Base-by-base conservation (phyloP, 140 eudicot species). In the Cichorium intybus region DNA sequence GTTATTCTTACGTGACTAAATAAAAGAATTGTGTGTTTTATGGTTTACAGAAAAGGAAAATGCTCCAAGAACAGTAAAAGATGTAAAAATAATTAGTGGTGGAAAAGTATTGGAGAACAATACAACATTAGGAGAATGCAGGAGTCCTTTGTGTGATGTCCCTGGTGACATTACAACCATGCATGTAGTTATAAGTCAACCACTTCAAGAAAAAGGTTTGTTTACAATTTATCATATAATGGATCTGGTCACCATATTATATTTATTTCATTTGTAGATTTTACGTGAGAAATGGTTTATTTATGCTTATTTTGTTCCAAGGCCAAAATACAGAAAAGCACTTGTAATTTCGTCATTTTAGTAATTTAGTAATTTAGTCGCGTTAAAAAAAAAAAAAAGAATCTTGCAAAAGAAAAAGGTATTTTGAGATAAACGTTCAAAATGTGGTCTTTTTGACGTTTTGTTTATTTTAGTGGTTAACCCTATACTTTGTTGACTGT, bases 151-250 rank as follows among this genome's bases (percentile, higher is more conserved):
- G 50, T 79, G 78, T 71, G 92, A 81, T 68, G 46, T 81, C 54
- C 92, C 92, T 4, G 88, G 85, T 28, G 92, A 80, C 26, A 86
- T 84, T 62, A 84, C 80, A 23, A 84, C 96, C 57, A 85, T 87
- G 96, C 96, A 87, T 61, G 93, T 87, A 12, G 82, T 87, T 24
- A 89, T 87, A 62, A 89, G 82, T 33, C 93, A 82, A 66, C 96
- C 89, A 26, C 72, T 84, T 58, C 69, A 29, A 43, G 87, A 84
- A 57, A 87, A 84, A 80, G 92, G 92, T 86, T 17, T 29, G 58
- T 34, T 7, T 34, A 34, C 37, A 31, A 31, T 31, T 31, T 4
- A 31, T 31, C 37, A 31, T 31, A 3, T 31, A 31, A 22, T 33
- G 24, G 31, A n/a, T 69, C 43, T 43, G 31, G 29, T 27, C 53